A percentile compares a stretch with the other conserved stretches of the same genome.
phyloP scores from a whole-genome alignment of 1,284 basidiomycete genomes.

The Entoloma clypeatum region DNA sequence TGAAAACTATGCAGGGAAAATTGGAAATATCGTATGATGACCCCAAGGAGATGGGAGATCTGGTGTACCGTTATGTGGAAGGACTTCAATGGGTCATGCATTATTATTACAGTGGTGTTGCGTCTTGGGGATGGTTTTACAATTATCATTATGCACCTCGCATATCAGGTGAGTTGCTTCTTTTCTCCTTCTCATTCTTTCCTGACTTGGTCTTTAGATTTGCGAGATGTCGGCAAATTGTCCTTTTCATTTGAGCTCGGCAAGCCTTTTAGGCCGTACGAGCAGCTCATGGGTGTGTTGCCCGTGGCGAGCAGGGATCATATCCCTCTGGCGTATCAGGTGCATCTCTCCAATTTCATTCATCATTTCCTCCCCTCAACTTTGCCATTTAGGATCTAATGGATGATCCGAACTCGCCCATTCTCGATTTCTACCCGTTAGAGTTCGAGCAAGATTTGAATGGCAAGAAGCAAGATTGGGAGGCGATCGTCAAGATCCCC shows the following conservation, averaged over 20 bases:
- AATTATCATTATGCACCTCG: slow-evolving; percentile 96
- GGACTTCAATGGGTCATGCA: slow-evolving; percentile 99
- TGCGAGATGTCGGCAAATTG: slow-evolving; percentile 76
- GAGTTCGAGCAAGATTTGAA: slow-evolving; percentile 94
- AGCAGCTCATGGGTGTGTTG: slow-evolving; percentile 98
- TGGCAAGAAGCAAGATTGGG: slow-evolving; percentile 99
- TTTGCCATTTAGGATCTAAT: slow-evolving; percentile 71
- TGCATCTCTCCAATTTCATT: slow-evolving; percentile 30
- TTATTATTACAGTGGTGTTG: slow-evolving; percentile 97
- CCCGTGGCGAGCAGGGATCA: slow-evolving; percentile 87
- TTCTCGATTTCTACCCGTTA: slow-evolving; percentile 91
- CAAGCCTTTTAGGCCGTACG: slow-evolving; percentile 89
- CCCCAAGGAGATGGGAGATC: slow-evolving; percentile 59
- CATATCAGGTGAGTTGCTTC: slow-evolving; percentile 69
- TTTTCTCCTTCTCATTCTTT: background rate
- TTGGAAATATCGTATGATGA: slow-evolving; percentile 75
- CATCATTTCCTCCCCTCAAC: slow-evolving; percentile 11
- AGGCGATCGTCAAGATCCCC: slow-evolving; percentile 98
- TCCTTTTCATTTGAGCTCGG: slow-evolving; percentile 85
- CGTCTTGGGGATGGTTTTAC: slow-evolving; percentile 99
- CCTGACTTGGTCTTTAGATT: slow-evolving; percentile 46
- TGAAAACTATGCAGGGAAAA: slow-evolving; percentile 76
- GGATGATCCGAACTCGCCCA: slow-evolving; percentile 82
- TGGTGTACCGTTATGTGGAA: slow-evolving; percentile 85
- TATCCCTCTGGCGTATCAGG: slow-evolving; percentile 83